Evolutionary conservation across 2,329 filamentous ascomycete species (phyloP), one percentile per base, ranked within the genome.

Genomic region (Colletotrichum sp.): DNA sequence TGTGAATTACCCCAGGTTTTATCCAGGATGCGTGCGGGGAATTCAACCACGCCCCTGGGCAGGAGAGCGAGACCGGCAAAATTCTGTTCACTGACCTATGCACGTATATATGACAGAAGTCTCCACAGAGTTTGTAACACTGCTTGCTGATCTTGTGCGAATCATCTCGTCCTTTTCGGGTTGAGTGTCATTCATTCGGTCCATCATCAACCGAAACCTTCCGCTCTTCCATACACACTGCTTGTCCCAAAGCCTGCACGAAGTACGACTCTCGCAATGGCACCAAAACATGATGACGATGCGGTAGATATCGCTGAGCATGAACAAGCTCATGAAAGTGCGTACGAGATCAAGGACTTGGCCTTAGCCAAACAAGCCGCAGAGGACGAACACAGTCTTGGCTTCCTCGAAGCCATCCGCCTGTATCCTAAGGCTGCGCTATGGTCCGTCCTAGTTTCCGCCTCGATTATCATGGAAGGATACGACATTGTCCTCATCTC

Each of bases 321-420:
- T 28, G 52, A 56, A 15, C 48, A 72, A 52, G 52, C 48, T 18
- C 22, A 64, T n/a, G n/a, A 18, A 18, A 39, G n/a, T 9, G n/a
- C 16, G 18, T 66, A 66, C 27, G 64, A 22, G 10, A 61, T 39
- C 64, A 72, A 72, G 60, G 62, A 72, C 39, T 7, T 72, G 27
- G 36, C 34, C 16, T 61, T 72, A 55, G 52, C 70, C n/a, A 58
- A 56, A 64, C 70, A 72, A 36, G 65, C 62, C 9, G 64, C 70
- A 28, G 70, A 68, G 6, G 64, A 72, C 9, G 91, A 92, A 77
- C 92, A 91, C 78, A 90, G 90, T 1, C 85, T 93, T 1, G 91
- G 91, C 0, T 93, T 92, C 79, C 55, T 67, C 7, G 71, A 74
- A 28, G 71, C 71, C 8, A 64, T 74, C 56, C 56, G 58, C 30